A percentile compares a stretch with the other conserved stretches of the same genome.
Conservation (phyloP, 805 yeast species). For the Candida patagonica region DNA sequence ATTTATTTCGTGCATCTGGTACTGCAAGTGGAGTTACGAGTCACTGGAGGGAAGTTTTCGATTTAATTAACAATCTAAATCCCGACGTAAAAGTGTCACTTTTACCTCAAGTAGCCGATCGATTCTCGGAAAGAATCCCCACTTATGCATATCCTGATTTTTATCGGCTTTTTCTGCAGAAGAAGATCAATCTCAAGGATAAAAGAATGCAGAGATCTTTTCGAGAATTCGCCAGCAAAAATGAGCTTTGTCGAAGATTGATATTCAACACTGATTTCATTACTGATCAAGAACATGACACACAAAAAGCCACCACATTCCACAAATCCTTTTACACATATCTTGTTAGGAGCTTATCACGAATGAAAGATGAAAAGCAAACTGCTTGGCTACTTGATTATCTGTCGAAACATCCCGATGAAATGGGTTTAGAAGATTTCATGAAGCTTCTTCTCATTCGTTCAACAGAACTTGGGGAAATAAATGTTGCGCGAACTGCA, state of each 20-base stretch:
- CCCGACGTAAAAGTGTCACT: conserved; percentile 7
- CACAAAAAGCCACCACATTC: conserved; percentile 2
- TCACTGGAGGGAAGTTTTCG: conserved; percentile 7
- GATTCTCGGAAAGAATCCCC: conserved; percentile 11
- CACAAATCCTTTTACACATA: conserved; percentile 5
- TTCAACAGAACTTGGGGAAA: conserved; percentile 20
- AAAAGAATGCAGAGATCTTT: conserved; percentile 4
- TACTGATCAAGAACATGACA: background rate
- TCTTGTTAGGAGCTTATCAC: conserved; percentile 7
- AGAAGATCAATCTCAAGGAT: conserved; percentile 6
- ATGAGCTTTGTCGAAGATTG: conserved; percentile 9
- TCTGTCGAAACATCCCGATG: conserved; percentile 1
- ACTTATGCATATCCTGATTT: conserved; percentile 5
- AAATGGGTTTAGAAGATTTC: conserved; percentile 2
- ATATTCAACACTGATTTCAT: conserved; percentile 1
- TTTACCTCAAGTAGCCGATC: conserved; percentile 8
- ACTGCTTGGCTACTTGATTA: conserved; percentile 13
- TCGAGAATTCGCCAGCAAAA: conserved; percentile 4
- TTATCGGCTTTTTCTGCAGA: conserved; percentile 10
- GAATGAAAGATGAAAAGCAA: conserved; percentile 6
- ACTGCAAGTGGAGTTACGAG: background rate
- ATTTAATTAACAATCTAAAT: conserved; percentile 7
- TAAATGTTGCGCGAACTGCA: conserved; percentile 18
- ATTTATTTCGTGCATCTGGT: background rate
- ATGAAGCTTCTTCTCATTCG: conserved; percentile 17